Evolutionary conservation across 2,329 filamentous ascomycete species (phyloP).

Genomic region (Colletotrichum sp.): DNA sequence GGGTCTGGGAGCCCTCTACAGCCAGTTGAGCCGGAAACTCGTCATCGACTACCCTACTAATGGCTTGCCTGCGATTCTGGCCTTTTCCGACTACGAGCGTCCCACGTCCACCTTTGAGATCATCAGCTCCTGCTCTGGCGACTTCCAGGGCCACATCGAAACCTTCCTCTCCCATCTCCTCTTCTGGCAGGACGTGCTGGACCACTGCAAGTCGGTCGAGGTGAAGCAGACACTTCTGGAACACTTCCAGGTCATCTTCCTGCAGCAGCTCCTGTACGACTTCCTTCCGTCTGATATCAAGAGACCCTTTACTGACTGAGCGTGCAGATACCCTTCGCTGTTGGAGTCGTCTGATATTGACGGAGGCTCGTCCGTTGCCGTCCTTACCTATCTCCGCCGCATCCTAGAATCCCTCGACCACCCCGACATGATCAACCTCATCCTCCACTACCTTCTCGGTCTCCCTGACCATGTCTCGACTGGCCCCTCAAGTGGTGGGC

Average conservation of each 20-base stretch:
- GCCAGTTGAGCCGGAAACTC: constrained; percentile 75
- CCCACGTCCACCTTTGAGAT: constrained; percentile 73
- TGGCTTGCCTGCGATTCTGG: constrained; percentile 81
- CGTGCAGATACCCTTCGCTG: constrained; percentile 83
- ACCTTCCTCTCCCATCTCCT: constrained; percentile 94
- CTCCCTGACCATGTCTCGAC: constrained; percentile 65
- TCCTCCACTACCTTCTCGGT: constrained; percentile 89
- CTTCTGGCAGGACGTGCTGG: constrained; percentile 98
- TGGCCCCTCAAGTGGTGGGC: constrained; percentile 37
- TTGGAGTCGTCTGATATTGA: constrained; percentile 97
- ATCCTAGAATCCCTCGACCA: constrained; percentile 93
- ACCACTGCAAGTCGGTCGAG: constrained; percentile 91
- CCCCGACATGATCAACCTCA: constrained; percentile 91
- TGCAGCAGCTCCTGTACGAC: constrained; percentile 87
- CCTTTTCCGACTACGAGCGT: constrained; percentile 87
- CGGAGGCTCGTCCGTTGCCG: constrained; percentile 94
- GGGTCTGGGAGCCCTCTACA: constrained; percentile 80
- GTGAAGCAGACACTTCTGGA: constrained; percentile 93
- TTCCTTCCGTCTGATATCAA: background rate
- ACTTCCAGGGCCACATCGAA: constrained; percentile 85
- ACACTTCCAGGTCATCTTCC: constrained; percentile 95
- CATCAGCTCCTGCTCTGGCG: constrained; percentile 73
- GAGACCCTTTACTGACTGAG: constrained; percentile 8
- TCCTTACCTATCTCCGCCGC: constrained; percentile 88
- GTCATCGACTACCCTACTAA: constrained; percentile 80